Base-by-base conservation (phyloP, 257 asterid genomes). In the Capsicum rhomboideum region DNA sequence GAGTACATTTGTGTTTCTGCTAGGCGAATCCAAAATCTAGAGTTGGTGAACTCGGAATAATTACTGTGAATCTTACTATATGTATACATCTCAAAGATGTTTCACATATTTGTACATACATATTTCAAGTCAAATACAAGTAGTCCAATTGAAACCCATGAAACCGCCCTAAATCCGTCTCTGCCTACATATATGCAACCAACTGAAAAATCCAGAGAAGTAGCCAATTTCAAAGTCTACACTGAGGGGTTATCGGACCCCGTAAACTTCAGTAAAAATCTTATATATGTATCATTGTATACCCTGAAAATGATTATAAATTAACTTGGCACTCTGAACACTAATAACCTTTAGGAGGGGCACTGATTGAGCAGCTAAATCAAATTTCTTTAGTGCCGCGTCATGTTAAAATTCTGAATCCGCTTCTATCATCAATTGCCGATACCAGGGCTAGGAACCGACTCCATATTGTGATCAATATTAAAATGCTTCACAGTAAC, bases 361-460 rank as follows among this genome's bases (percentile, higher is more conserved):
- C 23, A 68, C 26, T 31, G 16, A 34, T 67, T 34, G 12, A 67
- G 3, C 14, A 67, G 1, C 26, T 9, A 34, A 4, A 6, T 67
- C 77, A 17, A 31, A 3, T 68, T 37, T 68, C 17, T 37, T 11
- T 37, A 9, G 10, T 6, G 5, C 17, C 6, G 1, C 13, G 0
- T 59, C 16, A 1, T 21, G 8, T 68, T 69, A 69, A 69, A 69
- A 69, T 37, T 2, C 0, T 34, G 17, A 17, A 18, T 68, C 1
- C 16, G 0, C 2, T 16, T 34, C 50, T 18, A 1, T 68, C 10
- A 68, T 37, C 18, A 75, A 75, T 75, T 23, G 53, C 91, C 89
- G 23, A 72, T 29, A 64, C 87, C 90, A 8, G 87, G 86, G 69
- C 89, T 89, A 9, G 90, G 90, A 40, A 87, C 86, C 7, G 87